These are phyloP conservation scores for Scenedesmus sp. DNA, from an alignment of 163 green algal genomes.

Conservation along the genomic window DNA sequence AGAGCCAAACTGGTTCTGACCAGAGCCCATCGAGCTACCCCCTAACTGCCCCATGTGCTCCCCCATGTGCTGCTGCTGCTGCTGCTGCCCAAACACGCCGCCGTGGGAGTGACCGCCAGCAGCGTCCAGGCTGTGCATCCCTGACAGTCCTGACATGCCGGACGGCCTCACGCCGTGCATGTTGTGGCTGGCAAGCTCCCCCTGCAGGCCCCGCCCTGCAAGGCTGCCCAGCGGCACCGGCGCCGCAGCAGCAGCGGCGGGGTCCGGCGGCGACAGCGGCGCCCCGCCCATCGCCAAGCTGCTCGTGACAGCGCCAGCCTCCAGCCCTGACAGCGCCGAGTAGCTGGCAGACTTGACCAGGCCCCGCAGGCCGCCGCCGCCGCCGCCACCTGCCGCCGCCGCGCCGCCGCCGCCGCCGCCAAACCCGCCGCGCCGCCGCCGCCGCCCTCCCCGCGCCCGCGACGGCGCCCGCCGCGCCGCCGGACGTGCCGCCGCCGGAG, in stretches of 20 bases:
- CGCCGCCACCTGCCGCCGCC: neutral
- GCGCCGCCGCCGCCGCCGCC: neutral
- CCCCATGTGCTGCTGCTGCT: slow-evolving; percentile 40
- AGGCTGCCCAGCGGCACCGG: slow-evolving; percentile 26
- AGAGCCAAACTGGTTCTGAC: neutral
- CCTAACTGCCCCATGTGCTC: neutral
- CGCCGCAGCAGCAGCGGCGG: slow-evolving; percentile 36
- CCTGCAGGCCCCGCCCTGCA: neutral
- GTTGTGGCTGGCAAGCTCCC: slow-evolving; percentile 20
- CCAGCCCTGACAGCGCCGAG: slow-evolving; percentile 45
- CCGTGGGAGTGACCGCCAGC: neutral
- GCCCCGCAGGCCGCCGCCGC: neutral
- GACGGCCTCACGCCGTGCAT: neutral
- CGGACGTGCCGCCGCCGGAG: neutral
- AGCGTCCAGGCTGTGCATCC: neutral
- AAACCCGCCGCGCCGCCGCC: neutral
- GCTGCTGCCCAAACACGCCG: neutral
- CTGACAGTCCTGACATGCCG: neutral
- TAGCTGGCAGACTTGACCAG: slow-evolving; percentile 49
- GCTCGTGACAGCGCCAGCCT: slow-evolving; percentile 11
- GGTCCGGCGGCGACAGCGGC: neutral
- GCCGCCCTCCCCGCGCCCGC: neutral
- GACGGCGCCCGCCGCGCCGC: slow-evolving; percentile 18
- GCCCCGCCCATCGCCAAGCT: neutral
- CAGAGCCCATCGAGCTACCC: neutral